These are phyloP conservation scores for Talaromyces adpressus DNA, from an alignment of 495 filamentous ascomycete genomes.

Conservation along the genomic window DNA sequence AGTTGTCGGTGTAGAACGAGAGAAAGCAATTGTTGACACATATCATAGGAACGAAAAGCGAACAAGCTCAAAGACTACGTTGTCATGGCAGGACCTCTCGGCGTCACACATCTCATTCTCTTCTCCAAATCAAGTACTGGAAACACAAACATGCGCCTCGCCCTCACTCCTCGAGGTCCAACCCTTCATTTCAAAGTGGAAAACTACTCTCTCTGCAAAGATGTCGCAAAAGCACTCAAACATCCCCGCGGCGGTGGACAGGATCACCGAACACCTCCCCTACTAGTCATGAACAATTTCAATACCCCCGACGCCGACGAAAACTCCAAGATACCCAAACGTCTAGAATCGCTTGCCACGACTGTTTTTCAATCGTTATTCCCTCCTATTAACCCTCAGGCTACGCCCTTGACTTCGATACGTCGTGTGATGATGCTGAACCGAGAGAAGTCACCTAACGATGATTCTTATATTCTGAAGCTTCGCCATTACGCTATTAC, in stretches of 20 bases:
- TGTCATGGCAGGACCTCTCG: constrained; percentile 90
- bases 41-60: constrained; percentile 66
- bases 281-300: constrained; percentile 99
- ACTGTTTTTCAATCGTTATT: constrained; percentile 96
- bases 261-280: constrained; percentile 72
- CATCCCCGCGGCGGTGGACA: constrained; percentile 75
- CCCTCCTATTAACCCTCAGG: constrained; percentile 89
- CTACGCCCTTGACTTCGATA: constrained; percentile 80
- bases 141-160: constrained; percentile 87
- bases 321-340: constrained; percentile 63
- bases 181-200: constrained; percentile 95
- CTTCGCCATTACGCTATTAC: constrained; percentile 93
- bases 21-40: constrained; percentile 5
- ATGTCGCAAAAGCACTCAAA: constrained; percentile 73
- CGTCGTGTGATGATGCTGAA: constrained; percentile 85
- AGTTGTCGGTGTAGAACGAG: constrained; percentile 7
- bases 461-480: constrained; percentile 75
- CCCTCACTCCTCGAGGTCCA: constrained; percentile 82
- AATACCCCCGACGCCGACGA: constrained; percentile 50
- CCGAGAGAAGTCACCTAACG: constrained; percentile 55
- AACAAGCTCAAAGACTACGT: constrained; percentile 92
- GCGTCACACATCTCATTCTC: constrained; percentile 88
- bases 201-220: constrained; percentile 88
- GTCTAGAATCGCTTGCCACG: constrained; percentile 88
- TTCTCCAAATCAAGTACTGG: constrained; percentile 87